phyloP scores from a whole-genome alignment of 495 filamentous ascomycete species.

The Podospora fimiseda region DNA sequence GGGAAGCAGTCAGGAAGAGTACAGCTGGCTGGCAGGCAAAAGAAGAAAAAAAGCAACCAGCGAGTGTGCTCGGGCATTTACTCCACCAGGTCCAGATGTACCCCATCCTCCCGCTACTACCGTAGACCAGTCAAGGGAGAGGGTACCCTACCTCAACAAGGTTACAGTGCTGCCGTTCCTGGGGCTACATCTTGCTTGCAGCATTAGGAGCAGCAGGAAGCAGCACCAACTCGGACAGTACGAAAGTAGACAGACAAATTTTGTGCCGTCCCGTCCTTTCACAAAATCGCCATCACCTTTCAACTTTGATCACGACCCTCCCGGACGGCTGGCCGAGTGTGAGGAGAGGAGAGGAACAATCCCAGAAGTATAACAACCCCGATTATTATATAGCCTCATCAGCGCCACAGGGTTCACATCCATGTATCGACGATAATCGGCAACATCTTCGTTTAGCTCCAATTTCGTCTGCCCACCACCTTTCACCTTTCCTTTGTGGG shows the following conservation, averaged over 20 bases:
- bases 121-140: slow-evolving; percentile 1
- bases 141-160: slow-evolving; percentile 8
- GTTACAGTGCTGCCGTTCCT: slow-evolving; percentile 14
- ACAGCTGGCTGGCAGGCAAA: background rate
- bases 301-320: slow-evolving; percentile 4
- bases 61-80: slow-evolving; percentile 16
- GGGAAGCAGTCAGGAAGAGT: background rate
- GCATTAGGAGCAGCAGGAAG: slow-evolving; percentile 2
- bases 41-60: slow-evolving; percentile 9
- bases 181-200: slow-evolving; percentile 3
- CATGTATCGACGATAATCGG: slow-evolving; percentile 17
- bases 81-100: slow-evolving; percentile 14
- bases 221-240: background rate
- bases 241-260: background rate
- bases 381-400: slow-evolving; percentile 19
- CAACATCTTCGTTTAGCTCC: slow-evolving; percentile 5
- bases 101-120: slow-evolving; percentile 1
- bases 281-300: background rate
- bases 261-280: slow-evolving; percentile 5
- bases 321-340: slow-evolving; percentile 9
- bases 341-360: background rate
- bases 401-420: slow-evolving; percentile 13
- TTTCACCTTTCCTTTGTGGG: slow-evolving; percentile 6
- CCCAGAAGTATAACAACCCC: slow-evolving; percentile 18
- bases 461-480: slow-evolving; percentile 7